Percentiles rank a stretch among this genome's conserved stretches.
Conservation (phyloP, 148 eudicot species). For the Chenopodium formosanum region DNA sequence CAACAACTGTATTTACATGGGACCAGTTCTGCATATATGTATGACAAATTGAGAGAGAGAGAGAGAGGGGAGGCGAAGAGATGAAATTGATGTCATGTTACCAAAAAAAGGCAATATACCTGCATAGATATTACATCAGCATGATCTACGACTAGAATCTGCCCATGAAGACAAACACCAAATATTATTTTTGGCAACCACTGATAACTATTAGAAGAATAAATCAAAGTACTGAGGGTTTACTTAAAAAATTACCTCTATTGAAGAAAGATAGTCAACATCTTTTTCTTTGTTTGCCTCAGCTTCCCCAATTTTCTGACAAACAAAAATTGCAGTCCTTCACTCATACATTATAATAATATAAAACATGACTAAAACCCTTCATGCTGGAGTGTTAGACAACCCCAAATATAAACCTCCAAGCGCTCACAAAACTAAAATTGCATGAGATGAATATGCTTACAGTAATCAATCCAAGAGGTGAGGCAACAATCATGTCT, state of each 20-base stretch:
- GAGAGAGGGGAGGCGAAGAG: background rate
- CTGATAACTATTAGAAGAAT: background rate
- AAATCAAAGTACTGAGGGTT: slow-evolving; percentile 2
- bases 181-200: background rate
- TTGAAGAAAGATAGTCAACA: slow-evolving; percentile 88
- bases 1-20: slow-evolving; percentile 66
- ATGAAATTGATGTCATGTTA: background rate
- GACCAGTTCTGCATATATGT: slow-evolving; percentile 75
- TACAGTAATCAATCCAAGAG: slow-evolving; percentile 87
- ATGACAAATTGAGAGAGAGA: background rate
- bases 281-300: slow-evolving; percentile 70
- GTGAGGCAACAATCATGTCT: slow-evolving; percentile 87
- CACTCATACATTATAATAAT: background rate
- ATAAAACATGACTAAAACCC: background rate
- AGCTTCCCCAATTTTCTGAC: slow-evolving; percentile 84
- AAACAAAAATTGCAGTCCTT: slow-evolving; percentile 15
- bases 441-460: slow-evolving; percentile 26
- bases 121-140: slow-evolving; percentile 96
- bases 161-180: slow-evolving; percentile 21
- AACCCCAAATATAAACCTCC: background rate
- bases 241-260: slow-evolving; percentile 54
- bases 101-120: slow-evolving; percentile 38
- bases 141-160: slow-evolving; percentile 89
- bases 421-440: background rate
- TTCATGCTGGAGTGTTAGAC: background rate